Evolutionary conservation across 208 protist genomes (phyloP), one percentile per base, ranked within the genome.

Genomic region (Acanthamoeba royreba): DNA sequence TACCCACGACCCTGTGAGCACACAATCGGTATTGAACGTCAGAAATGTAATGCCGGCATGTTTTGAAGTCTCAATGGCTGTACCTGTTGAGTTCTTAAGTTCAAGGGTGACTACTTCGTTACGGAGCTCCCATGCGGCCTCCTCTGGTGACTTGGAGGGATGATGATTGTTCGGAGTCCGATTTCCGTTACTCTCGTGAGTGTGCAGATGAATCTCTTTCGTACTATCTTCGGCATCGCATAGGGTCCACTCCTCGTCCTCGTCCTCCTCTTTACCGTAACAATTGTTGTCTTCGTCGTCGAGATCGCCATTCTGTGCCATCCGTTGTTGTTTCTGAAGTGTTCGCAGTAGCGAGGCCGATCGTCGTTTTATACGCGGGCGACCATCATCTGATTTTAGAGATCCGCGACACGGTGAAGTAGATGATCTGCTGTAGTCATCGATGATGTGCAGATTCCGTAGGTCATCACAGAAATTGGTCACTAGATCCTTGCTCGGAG

Each of bases 361-460:
- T 91, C 85, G 33, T 91, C 85, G 85, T n/a, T 91, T 91, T n/a
- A 91, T 91, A 15, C 85, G 85, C 25, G 85, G 55, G n/a, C 85
- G 85, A 19, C 61, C 47, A 31, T 91, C 53, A 5, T 40, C 85
- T 45, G 43, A 47, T 15, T 91, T 72, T 7, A 19, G 13, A 35
- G 5, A 25, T 22, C 38, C 17, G 83, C 22, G 38, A 9, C 61
- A 45, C 38, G 85, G 13, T 19, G 11, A 25, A 5, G 85, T 49
- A 2, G 55, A 63, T 22, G 88, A 85, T 33, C 83, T 77, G 63
- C 63, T 93, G 52, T 93, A 93, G 69, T 93, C 88, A 8, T 93
- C 88, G 58, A 93, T 93, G 69, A 93, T 93, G 88, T 77, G 55
- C 35, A 93, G 88, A 45, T 93, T 93, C 43, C 52, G 43, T 45